Evolutionary conservation across 495 filamentous ascomycete species (phyloP), one percentile per base, ranked within the genome.

Genomic region (Schizothecium vesticola): DNA sequence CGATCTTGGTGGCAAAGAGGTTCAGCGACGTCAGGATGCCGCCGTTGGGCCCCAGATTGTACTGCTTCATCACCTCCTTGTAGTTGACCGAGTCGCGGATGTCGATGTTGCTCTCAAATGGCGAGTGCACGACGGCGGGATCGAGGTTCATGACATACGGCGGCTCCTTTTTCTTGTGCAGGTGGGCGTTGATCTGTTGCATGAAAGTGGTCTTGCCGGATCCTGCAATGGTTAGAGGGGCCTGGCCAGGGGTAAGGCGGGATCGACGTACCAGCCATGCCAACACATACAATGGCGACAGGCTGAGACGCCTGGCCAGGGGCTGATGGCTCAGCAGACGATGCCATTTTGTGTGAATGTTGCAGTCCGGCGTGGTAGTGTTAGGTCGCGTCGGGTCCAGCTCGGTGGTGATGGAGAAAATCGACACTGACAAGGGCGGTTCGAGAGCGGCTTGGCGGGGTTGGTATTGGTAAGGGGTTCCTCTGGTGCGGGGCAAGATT

Each of bases 41-140:
- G 36, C 95, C 95, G 81, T 99, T 99, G 5, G 95, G 95, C 0
- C 95, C 95, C 0, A 99, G 87, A 74, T 97, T 97, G 84, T 98
- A 98, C 76, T 97, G 92, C 78, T 92, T 92, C 95, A 99, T 99
- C 70, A 99, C 95, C 79, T 99, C 94, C 78, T 97, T 96, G 85
- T 99, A 99, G 82, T 99, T 97, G 75, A 99, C 92, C 28, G 90
- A 93, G 79, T 99, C 96, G 67, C 96, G 92, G 73, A 99, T 99
- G 79, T 99, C 95, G 82, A 99, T 97, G 80, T 99, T 98, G 81
- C 88, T 88, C 68, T 96, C 92, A 79, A 97, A 99, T n/a, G 95
- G 96, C n/a, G 97, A 90, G 67, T 88, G 91, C 67, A 90, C 87
- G 29, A 99, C 94, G 51, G 96, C 95, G 7, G 95, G 95, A 78